phyloP scores from a whole-genome alignment of 257 asterid species.

The Lavandula angustifolia region DNA sequence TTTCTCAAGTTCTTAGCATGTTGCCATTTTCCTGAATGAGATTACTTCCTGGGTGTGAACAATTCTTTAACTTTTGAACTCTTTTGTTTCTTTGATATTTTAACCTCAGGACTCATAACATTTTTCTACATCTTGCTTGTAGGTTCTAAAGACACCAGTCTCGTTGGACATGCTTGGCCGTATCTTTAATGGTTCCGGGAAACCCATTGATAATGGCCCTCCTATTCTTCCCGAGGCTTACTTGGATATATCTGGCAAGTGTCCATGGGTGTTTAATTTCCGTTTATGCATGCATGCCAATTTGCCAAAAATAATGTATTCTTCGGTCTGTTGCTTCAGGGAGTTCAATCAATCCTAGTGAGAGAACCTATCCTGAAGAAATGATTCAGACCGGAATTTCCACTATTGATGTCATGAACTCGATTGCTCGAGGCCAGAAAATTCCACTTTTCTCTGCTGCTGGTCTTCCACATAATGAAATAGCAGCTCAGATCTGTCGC shows the following conservation, averaged over 20 bases:
- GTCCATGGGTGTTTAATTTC: slow-evolving; percentile 4
- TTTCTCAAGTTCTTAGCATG: slow-evolving; percentile 4
- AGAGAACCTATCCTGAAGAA: slow-evolving; percentile 97
- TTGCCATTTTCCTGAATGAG: not conserved
- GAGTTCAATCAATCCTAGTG: slow-evolving; percentile 98
- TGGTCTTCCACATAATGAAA: slow-evolving; percentile 99
- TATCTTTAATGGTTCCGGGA: slow-evolving; percentile 68
- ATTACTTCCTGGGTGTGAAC: slow-evolving; percentile 1
- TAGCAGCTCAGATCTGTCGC: slow-evolving; percentile 98
- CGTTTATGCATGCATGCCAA: not conserved
- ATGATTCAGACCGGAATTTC: slow-evolving; percentile 99
- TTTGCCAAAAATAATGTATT: slow-evolving; percentile 25
- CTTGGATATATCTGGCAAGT: slow-evolving; percentile 95
- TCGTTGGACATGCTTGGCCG: slow-evolving; percentile 74
- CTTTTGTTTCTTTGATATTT: not conserved
- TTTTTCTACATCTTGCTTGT: slow-evolving; percentile 26
- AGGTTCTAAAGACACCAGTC: slow-evolving; percentile 64
- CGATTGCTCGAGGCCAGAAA: slow-evolving; percentile 97
- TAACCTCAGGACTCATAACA: slow-evolving; percentile 13
- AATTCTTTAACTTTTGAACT: not conserved
- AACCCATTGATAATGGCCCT: slow-evolving; percentile 98
- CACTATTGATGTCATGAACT: slow-evolving; percentile 97
- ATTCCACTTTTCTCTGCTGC: slow-evolving; percentile 98
- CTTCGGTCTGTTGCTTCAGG: slow-evolving; percentile 51
- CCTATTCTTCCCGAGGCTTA: slow-evolving; percentile 98